A percentile compares a stretch with the other conserved stretches of the same genome.
phyloP scores from a whole-genome alignment of 495 filamentous ascomycete genomes.

The Daldinia grandis region DNA sequence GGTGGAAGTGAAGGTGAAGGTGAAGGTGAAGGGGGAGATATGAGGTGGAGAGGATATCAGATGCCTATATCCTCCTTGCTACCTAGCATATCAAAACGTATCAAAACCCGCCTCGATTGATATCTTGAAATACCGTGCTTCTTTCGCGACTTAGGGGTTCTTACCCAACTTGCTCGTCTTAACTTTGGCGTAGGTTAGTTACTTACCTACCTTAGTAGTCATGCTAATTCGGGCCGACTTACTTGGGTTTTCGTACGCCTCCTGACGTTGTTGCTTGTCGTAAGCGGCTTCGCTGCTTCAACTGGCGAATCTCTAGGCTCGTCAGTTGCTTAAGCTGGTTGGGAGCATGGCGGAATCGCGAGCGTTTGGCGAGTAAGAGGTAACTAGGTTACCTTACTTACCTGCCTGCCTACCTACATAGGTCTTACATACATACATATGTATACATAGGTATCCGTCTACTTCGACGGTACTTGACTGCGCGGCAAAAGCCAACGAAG shows the following conservation, averaged over 20 bases:
- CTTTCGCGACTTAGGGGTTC: background rate
- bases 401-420: no score
- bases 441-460: background rate
- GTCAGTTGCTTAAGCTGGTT: no score
- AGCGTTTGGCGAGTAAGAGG: no score
- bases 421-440: no score
- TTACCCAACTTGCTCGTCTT: background rate
- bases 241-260: background rate
- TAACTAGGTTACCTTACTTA: background rate
- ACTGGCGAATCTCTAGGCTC: no score
- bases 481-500: background rate
- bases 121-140: background rate
- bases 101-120: slow-evolving; percentile 17
- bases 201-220: background rate
- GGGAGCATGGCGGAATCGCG: no score
- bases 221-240: background rate
- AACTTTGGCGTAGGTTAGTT: background rate
- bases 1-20: slow-evolving; percentile 7
- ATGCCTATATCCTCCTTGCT: slow-evolving; percentile 5
- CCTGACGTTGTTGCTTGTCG: no score
- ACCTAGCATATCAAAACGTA: slow-evolving; percentile 28
- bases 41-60: slow-evolving; percentile 13
- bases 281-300: no score
- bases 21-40: slow-evolving; percentile 11
- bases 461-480: no score